These are phyloP conservation scores for Nemania serpens DNA, from an alignment of 2,329 filamentous ascomycete genomes.

Conservation along the genomic window DNA sequence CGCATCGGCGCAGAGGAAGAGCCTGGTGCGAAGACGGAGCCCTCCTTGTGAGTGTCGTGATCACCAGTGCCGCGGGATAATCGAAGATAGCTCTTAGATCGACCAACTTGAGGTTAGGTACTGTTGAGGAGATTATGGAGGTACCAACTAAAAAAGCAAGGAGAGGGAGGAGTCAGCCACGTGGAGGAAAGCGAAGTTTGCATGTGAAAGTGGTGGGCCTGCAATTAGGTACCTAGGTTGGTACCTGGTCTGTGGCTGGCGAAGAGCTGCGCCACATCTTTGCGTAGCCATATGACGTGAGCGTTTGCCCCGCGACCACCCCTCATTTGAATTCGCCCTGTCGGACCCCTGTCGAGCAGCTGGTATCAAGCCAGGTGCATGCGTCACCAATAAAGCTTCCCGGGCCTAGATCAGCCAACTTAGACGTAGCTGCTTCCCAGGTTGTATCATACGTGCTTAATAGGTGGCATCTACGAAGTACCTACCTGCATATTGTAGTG, in stretches of 20 bases:
- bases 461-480: too few species aligned
- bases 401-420: background rate
- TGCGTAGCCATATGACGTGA: constrained; percentile 8
- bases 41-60: constrained; percentile 3
- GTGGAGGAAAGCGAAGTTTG: background rate
- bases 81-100: too few species aligned
- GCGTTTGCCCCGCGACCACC: background rate
- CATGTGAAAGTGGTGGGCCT: constrained; percentile 9
- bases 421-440: too few species aligned
- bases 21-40: background rate
- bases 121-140: background rate
- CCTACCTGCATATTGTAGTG: too few species aligned
- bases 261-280: constrained; percentile 1
- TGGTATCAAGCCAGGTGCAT: background rate
- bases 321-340: background rate
- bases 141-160: background rate
- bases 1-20: constrained; percentile 17
- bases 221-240: background rate
- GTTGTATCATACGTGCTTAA: too few species aligned
- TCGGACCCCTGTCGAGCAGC: background rate
- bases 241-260: background rate
- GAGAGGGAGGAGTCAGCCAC: background rate
- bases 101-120: background rate
- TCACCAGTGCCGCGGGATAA: too few species aligned
- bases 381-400: background rate